Evolutionary conservation across 768 basidiomycete species (phyloP).

Genomic region (Agrocybe chaxingu): DNA sequence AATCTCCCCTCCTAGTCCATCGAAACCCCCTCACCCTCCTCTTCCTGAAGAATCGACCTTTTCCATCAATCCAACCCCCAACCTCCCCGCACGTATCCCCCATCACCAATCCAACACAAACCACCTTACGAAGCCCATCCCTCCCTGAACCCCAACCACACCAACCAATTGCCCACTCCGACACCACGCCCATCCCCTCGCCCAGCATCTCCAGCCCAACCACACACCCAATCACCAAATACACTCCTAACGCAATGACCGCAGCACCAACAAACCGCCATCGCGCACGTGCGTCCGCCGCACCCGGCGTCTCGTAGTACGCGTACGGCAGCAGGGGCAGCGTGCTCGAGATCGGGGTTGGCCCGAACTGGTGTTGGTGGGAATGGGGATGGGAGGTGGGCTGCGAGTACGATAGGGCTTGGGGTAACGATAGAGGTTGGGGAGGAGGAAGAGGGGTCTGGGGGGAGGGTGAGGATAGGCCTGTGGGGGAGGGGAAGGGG

Average conservation of each 20-base stretch:
- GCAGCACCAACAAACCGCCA: slow-evolving; percentile 33
- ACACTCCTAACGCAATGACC: slow-evolving; percentile 26
- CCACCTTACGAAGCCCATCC: not conserved
- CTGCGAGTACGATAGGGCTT: slow-evolving; percentile 1
- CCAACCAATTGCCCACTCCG: not conserved
- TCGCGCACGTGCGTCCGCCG: slow-evolving; percentile 34
- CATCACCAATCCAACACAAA: not conserved
- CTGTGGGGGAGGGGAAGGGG: not conserved
- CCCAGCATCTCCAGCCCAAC: slow-evolving; percentile 24
- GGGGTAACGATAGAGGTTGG: slow-evolving; percentile 2
- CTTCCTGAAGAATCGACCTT: too few relatives aligned
- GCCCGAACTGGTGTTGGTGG: slow-evolving; percentile 18
- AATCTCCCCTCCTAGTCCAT: too few relatives aligned
- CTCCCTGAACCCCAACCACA: not conserved
- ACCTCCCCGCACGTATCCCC: too few relatives aligned
- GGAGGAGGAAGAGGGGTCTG: not conserved
- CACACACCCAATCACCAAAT: slow-evolving; percentile 22
- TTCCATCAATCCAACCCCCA: too few relatives aligned
- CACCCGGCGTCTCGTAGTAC: slow-evolving; percentile 32
- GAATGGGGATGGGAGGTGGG: not conserved
- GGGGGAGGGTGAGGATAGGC: not conserved
- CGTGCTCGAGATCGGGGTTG: slow-evolving; percentile 18
- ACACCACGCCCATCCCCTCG: slow-evolving; percentile 13
- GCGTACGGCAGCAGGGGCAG: slow-evolving; percentile 29
- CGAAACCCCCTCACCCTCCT: too few relatives aligned